phyloP scores from a whole-genome alignment of 1,139 yeast genomes.

The Kodamaea derodonti region DNA sequence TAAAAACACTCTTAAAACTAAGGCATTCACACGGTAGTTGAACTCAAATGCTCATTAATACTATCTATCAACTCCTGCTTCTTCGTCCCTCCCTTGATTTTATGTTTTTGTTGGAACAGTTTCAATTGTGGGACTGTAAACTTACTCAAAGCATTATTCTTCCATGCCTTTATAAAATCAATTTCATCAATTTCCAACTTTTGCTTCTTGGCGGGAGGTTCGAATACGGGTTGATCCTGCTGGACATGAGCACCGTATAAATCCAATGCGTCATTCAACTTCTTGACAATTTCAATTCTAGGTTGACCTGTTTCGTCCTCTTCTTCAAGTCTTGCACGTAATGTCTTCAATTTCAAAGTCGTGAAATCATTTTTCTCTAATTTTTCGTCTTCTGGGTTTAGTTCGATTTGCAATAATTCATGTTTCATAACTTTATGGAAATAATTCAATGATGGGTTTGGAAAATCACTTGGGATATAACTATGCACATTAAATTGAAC shows the following conservation, averaged over 20 bases:
- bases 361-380: constrained; percentile 17
- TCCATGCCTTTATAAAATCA: constrained; percentile 39
- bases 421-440: constrained; percentile 65
- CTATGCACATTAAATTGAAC: constrained; percentile 36
- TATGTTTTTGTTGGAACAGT: constrained; percentile 31
- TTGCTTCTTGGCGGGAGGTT: constrained; percentile 15
- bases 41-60: constrained; percentile 25
- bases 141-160: constrained; percentile 25
- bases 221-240: neutral
- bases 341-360: constrained; percentile 11
- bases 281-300: constrained; percentile 9
- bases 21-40: no score
- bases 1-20: no score
- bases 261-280: constrained; percentile 15
- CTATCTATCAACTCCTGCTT: constrained; percentile 43
- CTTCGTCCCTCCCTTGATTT: constrained; percentile 33
- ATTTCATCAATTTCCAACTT: constrained; percentile 24
- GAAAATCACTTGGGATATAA: constrained; percentile 56
- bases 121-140: constrained; percentile 42
- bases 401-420: constrained; percentile 60
- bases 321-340: constrained; percentile 7
- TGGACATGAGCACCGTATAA: constrained; percentile 13
- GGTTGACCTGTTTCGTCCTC: neutral
- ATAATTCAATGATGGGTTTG: constrained; percentile 67
- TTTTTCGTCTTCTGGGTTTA: constrained; percentile 27